These are phyloP conservation scores for Monilinia laxa DNA, from an alignment of 2,329 filamentous ascomycete species.

Conservation along the genomic window DNA sequence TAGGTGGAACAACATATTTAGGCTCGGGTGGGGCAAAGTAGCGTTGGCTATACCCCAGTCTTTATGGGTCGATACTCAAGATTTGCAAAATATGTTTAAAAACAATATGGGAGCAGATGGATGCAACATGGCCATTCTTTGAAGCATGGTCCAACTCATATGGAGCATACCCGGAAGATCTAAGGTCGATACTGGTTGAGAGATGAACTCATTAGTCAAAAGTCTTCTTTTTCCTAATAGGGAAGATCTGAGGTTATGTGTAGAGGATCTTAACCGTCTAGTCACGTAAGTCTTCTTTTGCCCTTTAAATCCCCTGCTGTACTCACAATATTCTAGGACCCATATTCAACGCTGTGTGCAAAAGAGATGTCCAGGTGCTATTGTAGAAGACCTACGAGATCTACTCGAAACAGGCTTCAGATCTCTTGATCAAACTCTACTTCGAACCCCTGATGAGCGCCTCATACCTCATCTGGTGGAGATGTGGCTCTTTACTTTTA, in stretches of 20 bases:
- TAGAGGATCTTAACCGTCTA: slow-evolving; percentile 80
- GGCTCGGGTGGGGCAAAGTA: slow-evolving; percentile 26
- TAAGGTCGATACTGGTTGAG: too few relatives aligned
- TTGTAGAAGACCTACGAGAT: slow-evolving; percentile 75
- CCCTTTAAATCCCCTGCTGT: neutral
- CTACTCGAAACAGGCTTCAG: slow-evolving; percentile 78
- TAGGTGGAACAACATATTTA: slow-evolving; percentile 44
- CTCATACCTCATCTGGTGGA: slow-evolving; percentile 90
- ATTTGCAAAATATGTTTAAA: slow-evolving; percentile 61
- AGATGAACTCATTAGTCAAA: too few relatives aligned
- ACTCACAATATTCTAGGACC: slow-evolving; percentile 44
- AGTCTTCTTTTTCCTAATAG: too few relatives aligned
- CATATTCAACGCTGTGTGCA: slow-evolving; percentile 78
- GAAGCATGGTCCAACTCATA: too few relatives aligned
- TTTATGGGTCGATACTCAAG: slow-evolving; percentile 54
- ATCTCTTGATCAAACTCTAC: slow-evolving; percentile 80
- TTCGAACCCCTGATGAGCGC: slow-evolving; percentile 76
- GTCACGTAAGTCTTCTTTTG: slow-evolving; percentile 50
- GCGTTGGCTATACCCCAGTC: slow-evolving; percentile 39
- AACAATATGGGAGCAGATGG: slow-evolving; percentile 72
- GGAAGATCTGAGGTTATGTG: slow-evolving; percentile 74
- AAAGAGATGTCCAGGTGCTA: slow-evolving; percentile 65
- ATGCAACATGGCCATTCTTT: slow-evolving; percentile 82
- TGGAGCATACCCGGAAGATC: too few relatives aligned
- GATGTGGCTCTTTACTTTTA: slow-evolving; percentile 92